phyloP scores from a whole-genome alignment of 495 filamentous ascomycete genomes.

The Talaromyces nanjingensis region DNA sequence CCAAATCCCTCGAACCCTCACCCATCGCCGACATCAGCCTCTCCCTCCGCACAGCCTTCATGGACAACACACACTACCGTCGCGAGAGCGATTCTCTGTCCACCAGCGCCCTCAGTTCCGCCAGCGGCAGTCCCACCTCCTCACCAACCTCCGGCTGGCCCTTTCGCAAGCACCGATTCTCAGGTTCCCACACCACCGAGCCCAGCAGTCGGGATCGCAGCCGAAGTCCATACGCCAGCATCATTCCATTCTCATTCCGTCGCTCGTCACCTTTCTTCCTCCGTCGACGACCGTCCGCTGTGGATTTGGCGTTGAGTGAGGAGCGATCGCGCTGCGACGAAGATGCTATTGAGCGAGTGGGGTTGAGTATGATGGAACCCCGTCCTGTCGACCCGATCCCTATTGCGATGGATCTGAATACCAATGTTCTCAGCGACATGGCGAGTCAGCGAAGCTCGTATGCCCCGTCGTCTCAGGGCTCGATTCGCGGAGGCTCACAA shows the following conservation, averaged over 20 bases:
- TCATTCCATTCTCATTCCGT: constrained; percentile 26
- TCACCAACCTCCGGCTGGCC: constrained; percentile 24
- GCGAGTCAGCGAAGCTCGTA: constrained; percentile 5
- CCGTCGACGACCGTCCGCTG: constrained; percentile 34
- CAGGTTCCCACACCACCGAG: constrained; percentile 7
- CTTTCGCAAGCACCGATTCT: constrained; percentile 14
- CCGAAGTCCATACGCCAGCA: constrained; percentile 24
- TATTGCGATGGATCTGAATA: constrained; percentile 19
- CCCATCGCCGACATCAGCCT: constrained; percentile 14
- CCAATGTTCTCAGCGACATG: constrained; percentile 11
- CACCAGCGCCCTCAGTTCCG: constrained; percentile 20
- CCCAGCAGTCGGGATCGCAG: constrained; percentile 13
- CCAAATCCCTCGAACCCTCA: constrained; percentile 5
- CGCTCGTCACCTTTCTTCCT: constrained; percentile 29
- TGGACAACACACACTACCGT: constrained; percentile 10
- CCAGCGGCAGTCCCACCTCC: constrained; percentile 18
- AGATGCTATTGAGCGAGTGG: constrained; percentile 32
- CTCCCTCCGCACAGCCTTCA: constrained; percentile 12
- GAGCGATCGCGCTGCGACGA: constrained; percentile 33
- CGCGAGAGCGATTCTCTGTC: constrained; percentile 13
- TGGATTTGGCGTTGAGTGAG: constrained; percentile 35
- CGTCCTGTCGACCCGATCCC: constrained; percentile 28
- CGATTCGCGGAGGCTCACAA: constrained; percentile 12
- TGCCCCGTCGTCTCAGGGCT: constrained; percentile 6
- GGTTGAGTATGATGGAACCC: constrained; percentile 40